Conservation (phyloP, 352 stramenopile species). For the Pythium sp. region DNA sequence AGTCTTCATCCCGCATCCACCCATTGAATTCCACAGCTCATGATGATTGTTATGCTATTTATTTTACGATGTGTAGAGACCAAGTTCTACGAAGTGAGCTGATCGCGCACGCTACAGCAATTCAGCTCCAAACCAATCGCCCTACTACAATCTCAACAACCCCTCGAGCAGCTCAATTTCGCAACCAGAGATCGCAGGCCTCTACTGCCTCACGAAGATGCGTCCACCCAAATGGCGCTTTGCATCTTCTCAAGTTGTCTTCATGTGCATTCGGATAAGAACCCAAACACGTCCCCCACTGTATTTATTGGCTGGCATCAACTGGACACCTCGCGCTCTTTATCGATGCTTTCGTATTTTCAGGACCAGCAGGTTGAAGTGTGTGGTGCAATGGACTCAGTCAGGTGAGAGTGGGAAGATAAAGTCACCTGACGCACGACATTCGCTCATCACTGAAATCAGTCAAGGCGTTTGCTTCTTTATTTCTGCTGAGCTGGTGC, state of each 20-base stretch:
- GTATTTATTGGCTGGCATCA: neutral
- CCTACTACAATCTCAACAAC: neutral
- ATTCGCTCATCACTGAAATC: neutral
- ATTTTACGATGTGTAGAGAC: slow-evolving; percentile 34
- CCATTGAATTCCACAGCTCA: slow-evolving; percentile 9
- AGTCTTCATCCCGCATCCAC: neutral
- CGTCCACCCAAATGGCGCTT: neutral
- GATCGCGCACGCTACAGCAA: too few relatives aligned
- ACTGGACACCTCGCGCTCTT: neutral
- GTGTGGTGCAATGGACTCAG: neutral
- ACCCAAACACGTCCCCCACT: neutral
- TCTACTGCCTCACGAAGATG: too few relatives aligned
- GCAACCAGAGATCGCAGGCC: neutral
- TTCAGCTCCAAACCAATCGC: neutral
- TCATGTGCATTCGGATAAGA: neutral
- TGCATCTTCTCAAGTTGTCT: neutral
- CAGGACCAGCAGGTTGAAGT: neutral
- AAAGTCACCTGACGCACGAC: neutral
- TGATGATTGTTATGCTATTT: neutral
- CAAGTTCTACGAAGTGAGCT: slow-evolving; percentile 67
- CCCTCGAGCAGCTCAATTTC: neutral
- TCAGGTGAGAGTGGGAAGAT: neutral
- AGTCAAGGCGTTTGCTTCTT: neutral
- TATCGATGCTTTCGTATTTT: neutral
- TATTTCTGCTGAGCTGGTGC: neutral